Evolutionary conservation across 1,139 yeast genomes (phyloP), one percentile per base, ranked within the genome.

Genomic region (Hyphopichia wangnamkhiaoensis): DNA sequence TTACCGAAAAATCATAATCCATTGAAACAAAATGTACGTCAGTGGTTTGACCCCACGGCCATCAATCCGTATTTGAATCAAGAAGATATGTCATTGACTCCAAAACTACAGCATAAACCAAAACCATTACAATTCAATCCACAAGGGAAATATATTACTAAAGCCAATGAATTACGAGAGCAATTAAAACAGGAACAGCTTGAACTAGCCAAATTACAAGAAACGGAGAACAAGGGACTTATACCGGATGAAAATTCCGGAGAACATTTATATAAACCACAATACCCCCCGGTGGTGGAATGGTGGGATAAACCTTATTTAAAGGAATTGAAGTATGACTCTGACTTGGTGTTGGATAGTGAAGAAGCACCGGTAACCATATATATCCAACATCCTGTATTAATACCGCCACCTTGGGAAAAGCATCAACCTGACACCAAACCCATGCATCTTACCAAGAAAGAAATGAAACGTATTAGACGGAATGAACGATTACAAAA

Each of bases 351-450:
- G 2, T 46, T 58, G 2, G 71, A 71, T 37, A 65, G 59, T 38
- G 76, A 74, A 16, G 68, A 65, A 2, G 71, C 78, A 19, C 79
- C 82, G 0, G 71, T 84, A 2, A 73, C 89, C 0, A 56, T 65
- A 18, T 87, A 83, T 52, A 71, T 91, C 3, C 94, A 87, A 48
- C 97, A 90, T 59, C 97, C 97, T 0, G 80, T 81, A 2, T 83
- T 89, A 0, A 61, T 83, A 1, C 61, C 65, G 8, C 74, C 89
- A 0, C 76, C 83, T 1, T 76, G 80, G 77, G 82, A 75, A 29
- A 69, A 66, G 38, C 73, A 70, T 37, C 31, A 42, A 15, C 61
- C 66, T 1, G 72, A 74, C 0, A 66, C 65, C 1, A 64, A 71
- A 31, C 75, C 80, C 1, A 56, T 85, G 47, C 79, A 71, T 50